These are phyloP conservation scores for Inosperma sp. DNA, from an alignment of 768 basidiomycete species.

Conservation along the genomic window DNA sequence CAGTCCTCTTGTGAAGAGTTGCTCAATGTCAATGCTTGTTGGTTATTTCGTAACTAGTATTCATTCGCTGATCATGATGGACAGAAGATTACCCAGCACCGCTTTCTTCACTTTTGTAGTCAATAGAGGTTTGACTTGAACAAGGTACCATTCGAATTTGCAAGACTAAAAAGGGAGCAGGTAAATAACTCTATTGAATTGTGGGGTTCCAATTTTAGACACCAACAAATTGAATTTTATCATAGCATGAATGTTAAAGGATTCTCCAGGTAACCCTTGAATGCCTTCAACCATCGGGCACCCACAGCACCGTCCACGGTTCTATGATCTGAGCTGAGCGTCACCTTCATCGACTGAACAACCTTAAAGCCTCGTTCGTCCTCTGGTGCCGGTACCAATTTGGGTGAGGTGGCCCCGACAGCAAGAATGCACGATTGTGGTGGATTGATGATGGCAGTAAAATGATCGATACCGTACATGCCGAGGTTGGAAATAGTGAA, in stretches of 20 bases:
- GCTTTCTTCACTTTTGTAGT: no score
- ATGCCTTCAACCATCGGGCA: conserved; percentile 86
- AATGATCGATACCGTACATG: conserved; percentile 94
- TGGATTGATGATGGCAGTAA: conserved; percentile 98
- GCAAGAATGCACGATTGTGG: conserved; percentile 98
- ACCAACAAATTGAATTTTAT: conserved; percentile 18
- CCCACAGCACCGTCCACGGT: conserved; percentile 95
- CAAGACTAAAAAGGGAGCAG: no score
- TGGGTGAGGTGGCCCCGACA: conserved; percentile 82
- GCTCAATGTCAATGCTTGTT: no score
- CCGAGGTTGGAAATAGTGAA: conserved; percentile 99
- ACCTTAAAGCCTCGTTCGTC: conserved; percentile 95
- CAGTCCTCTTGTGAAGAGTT: no score
- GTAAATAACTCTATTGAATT: neutral
- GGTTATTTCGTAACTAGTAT: no score
- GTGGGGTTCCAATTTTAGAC: no score
- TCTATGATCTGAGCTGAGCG: conserved; percentile 91
- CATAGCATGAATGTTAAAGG: conserved; percentile 95
- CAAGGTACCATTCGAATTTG: no score
- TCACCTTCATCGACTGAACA: conserved; percentile 90
- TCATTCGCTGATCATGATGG: no score
- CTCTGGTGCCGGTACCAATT: conserved; percentile 80
- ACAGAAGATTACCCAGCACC: no score
- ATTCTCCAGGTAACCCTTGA: conserved; percentile 96
- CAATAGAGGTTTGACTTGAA: no score